phyloP scores from a whole-genome alignment of 139 green algal species.

The Picochlorum sp. region DNA sequence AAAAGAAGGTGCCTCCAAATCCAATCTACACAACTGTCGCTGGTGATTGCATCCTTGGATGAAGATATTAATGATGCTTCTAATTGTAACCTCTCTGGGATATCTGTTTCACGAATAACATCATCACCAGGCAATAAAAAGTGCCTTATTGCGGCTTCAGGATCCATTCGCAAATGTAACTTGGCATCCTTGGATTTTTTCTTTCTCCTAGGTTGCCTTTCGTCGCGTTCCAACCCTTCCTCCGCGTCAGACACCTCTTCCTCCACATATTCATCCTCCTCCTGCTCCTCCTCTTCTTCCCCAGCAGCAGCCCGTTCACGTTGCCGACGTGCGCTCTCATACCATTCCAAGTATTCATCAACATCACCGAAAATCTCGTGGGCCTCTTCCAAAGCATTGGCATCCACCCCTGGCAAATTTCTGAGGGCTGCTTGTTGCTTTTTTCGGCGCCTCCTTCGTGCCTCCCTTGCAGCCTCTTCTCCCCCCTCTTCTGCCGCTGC shows the following conservation, averaged over 20 bases:
- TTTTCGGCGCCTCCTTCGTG: slow-evolving; percentile 4
- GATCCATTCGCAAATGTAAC: slow-evolving; percentile 46
- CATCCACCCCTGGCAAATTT: slow-evolving; percentile 22
- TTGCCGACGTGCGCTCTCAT: slow-evolving; percentile 12
- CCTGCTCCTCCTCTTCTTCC: slow-evolving; percentile 20
- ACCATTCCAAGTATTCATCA: slow-evolving; percentile 44
- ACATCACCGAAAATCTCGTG: slow-evolving; percentile 79
- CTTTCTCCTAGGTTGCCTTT: slow-evolving; percentile 4
- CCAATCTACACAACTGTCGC: slow-evolving; percentile 17
- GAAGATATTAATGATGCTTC: slow-evolving; percentile 5
- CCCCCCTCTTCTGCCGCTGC: not conserved
- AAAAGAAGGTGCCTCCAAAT: slow-evolving; percentile 18
- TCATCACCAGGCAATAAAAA: slow-evolving; percentile 71
- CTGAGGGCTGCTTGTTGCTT: not conserved
- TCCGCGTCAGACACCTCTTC: slow-evolving; percentile 5
- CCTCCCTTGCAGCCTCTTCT: slow-evolving; percentile 8
- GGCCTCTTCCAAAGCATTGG: slow-evolving; percentile 50
- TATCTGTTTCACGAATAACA: slow-evolving; percentile 55
- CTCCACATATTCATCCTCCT: slow-evolving; percentile 6
- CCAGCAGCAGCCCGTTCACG: not conserved
- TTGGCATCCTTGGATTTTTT: not conserved
- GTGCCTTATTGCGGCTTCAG: slow-evolving; percentile 52
- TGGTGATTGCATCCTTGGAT: not conserved
- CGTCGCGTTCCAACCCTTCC: slow-evolving; percentile 15
- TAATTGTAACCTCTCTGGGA: slow-evolving; percentile 78